Conservation (phyloP, 78 protist genomes). For the Protostelium mycophagum region DNA sequence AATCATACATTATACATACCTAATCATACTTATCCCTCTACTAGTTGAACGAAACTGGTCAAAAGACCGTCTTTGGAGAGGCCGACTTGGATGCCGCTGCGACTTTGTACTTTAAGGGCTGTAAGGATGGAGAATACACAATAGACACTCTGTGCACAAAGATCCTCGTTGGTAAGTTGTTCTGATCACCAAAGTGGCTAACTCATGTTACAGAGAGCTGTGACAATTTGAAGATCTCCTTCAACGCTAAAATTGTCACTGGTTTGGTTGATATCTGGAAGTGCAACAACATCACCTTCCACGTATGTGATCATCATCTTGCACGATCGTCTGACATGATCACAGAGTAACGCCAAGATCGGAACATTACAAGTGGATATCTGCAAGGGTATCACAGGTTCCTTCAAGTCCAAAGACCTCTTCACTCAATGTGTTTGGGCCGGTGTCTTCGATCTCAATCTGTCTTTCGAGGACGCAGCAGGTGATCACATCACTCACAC, state of each 20-base stretch:
- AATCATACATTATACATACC: background rate
- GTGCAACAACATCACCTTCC: conserved; percentile 25
- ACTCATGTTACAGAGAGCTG: conserved; percentile 19
- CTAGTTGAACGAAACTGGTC: conserved; percentile 20
- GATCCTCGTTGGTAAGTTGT: conserved; percentile 14
- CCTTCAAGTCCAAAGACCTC: conserved; percentile 29
- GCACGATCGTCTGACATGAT: background rate
- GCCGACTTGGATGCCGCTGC: conserved; percentile 20
- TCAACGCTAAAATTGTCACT: conserved; percentile 40
- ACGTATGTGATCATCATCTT: conserved; percentile 10
- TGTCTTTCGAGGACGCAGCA: conserved; percentile 21
- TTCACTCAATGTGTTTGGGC: conserved; percentile 36
- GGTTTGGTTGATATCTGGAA: conserved; percentile 59
- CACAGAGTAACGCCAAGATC: conserved; percentile 45
- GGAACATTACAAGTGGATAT: conserved; percentile 63
- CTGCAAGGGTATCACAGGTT: conserved; percentile 34
- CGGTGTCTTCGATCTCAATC: conserved; percentile 60
- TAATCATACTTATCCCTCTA: background rate
- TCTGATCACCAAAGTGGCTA: background rate
- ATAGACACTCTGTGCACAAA: conserved; percentile 30
- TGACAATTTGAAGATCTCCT: conserved; percentile 29
- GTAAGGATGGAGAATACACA: conserved; percentile 35
- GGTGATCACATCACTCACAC: background rate
- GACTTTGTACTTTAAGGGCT: conserved; percentile 40
- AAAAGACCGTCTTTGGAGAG: conserved; percentile 26